Base-by-base conservation (phyloP, 768 basidiomycete genomes). In the Hericium erinaceus region DNA sequence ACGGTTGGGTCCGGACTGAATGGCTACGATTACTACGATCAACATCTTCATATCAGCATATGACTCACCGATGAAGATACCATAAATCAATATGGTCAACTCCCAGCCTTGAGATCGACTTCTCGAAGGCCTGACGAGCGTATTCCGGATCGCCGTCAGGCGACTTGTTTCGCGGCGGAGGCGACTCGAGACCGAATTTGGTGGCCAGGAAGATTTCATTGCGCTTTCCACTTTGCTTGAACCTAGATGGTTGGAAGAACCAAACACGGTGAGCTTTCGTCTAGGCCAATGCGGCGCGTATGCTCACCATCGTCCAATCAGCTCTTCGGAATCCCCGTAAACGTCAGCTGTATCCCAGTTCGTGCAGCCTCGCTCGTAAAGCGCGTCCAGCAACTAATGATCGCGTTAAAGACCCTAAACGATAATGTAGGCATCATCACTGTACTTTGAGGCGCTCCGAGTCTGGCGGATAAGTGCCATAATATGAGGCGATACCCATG, bases 371-470 rank as follows among this genome's bases (percentile, higher is more conserved):
- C 49, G 55, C 39, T 70, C 69, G 41, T 74, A 70, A 0, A 74
- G 70, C 6, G 70, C 70, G 55, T 81, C 78, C 12, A 80, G 67
- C 39, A 80, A 60, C 75, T 78, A 49, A 8, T 7, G 16, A 18
- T 2, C 20, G 16, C 22, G 18, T 12, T 9, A 13, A 51, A 12
- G 49, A 26, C 26, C 11, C 11, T 11, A 1, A 24, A 15, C 15
- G 12, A 26, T 3, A 9, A 9, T n/a, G n/a, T 15, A 24, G 20
- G 16, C 49, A 13, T 26, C 26, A 26, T 26, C 26, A 26, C 15
- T 12, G 28, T 16, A 75, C 64, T 74, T 75, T 78, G 62, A 86
- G 75, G 2, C 82, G 73, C 54, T 84, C 81, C 60, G 85, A 81
- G 58, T 87, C 83, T 3, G 73, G 58, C 13, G 69, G 69, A 0